Conservation (phyloP, 805 yeast genomes). For the Yamadazyma kitorensis region DNA sequence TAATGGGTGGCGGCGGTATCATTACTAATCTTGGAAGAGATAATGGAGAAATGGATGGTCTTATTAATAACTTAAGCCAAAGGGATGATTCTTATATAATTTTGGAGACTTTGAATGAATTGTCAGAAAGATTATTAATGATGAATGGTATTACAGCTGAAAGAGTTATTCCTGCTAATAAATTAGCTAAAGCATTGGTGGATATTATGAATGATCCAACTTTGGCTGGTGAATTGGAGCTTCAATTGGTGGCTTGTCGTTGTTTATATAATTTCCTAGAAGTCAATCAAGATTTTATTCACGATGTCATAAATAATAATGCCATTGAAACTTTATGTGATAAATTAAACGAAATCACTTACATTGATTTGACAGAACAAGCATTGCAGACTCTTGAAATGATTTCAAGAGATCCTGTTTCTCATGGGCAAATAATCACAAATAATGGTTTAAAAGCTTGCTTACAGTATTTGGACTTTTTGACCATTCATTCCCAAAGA, state of each 20-base stretch:
- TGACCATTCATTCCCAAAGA: conserved; percentile 85
- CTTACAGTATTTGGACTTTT: conserved; percentile 77
- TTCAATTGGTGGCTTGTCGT: conserved; percentile 81
- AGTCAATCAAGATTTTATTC: conserved; percentile 62
- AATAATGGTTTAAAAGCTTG: conserved; percentile 65
- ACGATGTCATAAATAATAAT: conserved; percentile 60
- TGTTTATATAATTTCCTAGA: conserved; percentile 81
- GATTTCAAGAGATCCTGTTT: conserved; percentile 55
- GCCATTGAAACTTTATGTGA: conserved; percentile 64
- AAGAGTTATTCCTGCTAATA: conserved; percentile 58
- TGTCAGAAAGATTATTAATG: conserved; percentile 65
- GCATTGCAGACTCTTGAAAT: conserved; percentile 72
- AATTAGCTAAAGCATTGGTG: conserved; percentile 53
- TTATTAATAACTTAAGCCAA: conserved; percentile 37
- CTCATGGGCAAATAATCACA: conserved; percentile 47
- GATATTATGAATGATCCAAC: conserved; percentile 55
- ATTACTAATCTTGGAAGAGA: conserved; percentile 19
- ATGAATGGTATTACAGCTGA: conserved; percentile 64
- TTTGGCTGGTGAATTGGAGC: conserved; percentile 64
- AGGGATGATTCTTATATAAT: conserved; percentile 59
- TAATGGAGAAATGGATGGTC: conserved; percentile 27
- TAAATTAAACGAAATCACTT: conserved; percentile 70
- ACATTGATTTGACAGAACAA: conserved; percentile 91
- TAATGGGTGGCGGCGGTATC: conserved; percentile 28
- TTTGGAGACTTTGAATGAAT: conserved; percentile 61